Base-by-base conservation (phyloP, 208 protist genomes). In the Trypanosoma melophagium region DNA sequence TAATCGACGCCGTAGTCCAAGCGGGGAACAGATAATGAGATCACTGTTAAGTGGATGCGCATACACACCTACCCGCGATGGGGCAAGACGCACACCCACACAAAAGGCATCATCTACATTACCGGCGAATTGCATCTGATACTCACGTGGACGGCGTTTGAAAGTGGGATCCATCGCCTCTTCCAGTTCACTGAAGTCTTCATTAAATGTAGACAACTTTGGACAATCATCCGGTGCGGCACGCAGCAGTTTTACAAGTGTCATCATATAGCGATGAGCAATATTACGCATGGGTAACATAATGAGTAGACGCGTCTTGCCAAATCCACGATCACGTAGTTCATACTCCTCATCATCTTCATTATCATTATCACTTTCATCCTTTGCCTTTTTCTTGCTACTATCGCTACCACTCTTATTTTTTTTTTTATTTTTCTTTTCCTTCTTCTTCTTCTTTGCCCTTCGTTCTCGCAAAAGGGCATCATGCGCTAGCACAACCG, bases 71-170 rank as follows among this genome's bases (percentile, higher is more conserved):
- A 98, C 76, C 17, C 79, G 73, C 24, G 77, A 81, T 28, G 80
- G 77, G 69, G 88, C 77, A 17, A 93, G 64, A 2, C 80, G 82
- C 9, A 99, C 62, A 12, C 97, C 97, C 12, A 99, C 81, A 63
- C 90, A 91, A 81, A 99, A 99, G 53, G 85, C 75, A 76, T 99
- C 98, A 69, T 99, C 96, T 52, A 96, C 96, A 77, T 99, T 99
- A 53, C 97, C 97, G 40, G 89, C 80, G 60, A 99, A 98, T 66
- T 92, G 79, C 41, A 93, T 69, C 71, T 93, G 83, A 69, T 93
- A 98, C 63, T 98, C 96, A 16, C 76, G 76, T 42, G 93, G 84
- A 40, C 96, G 89, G 41, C 86, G 78, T 45, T 68, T 55, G 65
- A 96, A 96, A 28, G 91, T 94, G 9, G 83, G 79, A 62, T 97